Base-by-base conservation (phyloP, 2,329 filamentous ascomycete genomes). In the Ceratocystis alfenasii region DNA sequence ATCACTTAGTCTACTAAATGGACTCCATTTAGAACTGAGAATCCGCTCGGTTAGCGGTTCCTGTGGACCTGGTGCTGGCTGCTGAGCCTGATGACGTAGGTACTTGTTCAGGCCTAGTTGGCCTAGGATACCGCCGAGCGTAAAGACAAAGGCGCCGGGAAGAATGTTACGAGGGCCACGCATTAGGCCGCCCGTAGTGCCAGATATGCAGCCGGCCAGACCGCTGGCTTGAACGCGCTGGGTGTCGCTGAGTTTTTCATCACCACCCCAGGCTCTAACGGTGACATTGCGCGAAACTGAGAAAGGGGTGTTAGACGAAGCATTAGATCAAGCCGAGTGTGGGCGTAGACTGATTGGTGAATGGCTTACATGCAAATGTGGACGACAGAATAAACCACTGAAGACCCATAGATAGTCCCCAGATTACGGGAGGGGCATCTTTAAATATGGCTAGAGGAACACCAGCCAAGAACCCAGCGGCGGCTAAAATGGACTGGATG, bases 351-450 rank as follows among this genome's bases (percentile, higher is more conserved):
- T 15, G 20, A 8, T 30, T 33, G 20, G 48, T n/a, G 17, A 33
- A 55, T 25, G 67, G 75, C 83, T 72, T 78, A 86, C 87, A 86
- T 80, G 63, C 30, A 59, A 67, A 67, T 46, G 63, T 62, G 8
- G 66, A 36, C 6, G 62, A 62, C 5, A 95, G 80, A 53, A 83
- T 81, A 74, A 90, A 90, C 83, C 89, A 96, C 76, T 95, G 90
- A 50, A 89, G 78, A 20, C 89, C 88, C 25, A 87, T 86, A 46
- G 86, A 81, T 12, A 87, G 70, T 0, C 89, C 87, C 75, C 90
- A 93, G 5, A 93, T 75, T 1, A 84, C 80, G 3, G 89, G 86
- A 15, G 82, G 83, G 25, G 78, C 80, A 20, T 87, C 87, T 67
- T 85, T 82, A 61, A 92, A 74, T 60, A 95, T 87, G 33, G 90